These are phyloP conservation scores for Nicotiana noctiflora DNA, from an alignment of 257 asterid genomes.

Conservation along the genomic window DNA sequence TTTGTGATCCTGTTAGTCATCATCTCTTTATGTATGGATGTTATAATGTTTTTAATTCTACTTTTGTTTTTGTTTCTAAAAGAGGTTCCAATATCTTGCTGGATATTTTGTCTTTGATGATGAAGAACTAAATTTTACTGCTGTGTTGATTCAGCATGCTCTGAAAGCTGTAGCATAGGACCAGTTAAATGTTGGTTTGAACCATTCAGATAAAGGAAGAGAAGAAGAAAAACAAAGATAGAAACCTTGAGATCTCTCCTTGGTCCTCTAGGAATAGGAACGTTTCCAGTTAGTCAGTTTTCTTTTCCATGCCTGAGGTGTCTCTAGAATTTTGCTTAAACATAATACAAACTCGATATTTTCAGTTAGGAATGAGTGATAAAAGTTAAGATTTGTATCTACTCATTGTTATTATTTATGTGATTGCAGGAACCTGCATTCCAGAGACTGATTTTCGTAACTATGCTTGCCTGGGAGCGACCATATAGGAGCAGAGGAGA, in stretches of 20 bases:
- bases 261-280: not conserved
- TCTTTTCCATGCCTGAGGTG: not conserved
- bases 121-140: not conserved
- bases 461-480: conserved; percentile 97
- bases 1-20: not conserved
- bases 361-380: conserved; percentile 4
- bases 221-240: not conserved
- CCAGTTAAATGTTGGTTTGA: not conserved
- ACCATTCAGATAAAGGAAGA: not conserved
- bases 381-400: conserved; percentile 1
- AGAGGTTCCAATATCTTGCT: not conserved
- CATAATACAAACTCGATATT: not conserved
- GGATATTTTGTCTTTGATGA: not conserved
- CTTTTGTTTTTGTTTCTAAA: not conserved
- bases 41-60: not conserved
- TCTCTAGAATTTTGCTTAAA: not conserved
- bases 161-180: not conserved
- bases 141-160: not conserved
- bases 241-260: not conserved
- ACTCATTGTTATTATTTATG: conserved; percentile 17
- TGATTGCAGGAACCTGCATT: conserved; percentile 79
- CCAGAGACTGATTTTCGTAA: conserved; percentile 64
- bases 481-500: conserved; percentile 51
- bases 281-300: not conserved
- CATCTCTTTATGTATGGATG: not conserved